Evolutionary conservation across 257 asterid species (phyloP), one percentile per base, ranked within the genome.

Genomic region (Solanum chiquidenum): DNA sequence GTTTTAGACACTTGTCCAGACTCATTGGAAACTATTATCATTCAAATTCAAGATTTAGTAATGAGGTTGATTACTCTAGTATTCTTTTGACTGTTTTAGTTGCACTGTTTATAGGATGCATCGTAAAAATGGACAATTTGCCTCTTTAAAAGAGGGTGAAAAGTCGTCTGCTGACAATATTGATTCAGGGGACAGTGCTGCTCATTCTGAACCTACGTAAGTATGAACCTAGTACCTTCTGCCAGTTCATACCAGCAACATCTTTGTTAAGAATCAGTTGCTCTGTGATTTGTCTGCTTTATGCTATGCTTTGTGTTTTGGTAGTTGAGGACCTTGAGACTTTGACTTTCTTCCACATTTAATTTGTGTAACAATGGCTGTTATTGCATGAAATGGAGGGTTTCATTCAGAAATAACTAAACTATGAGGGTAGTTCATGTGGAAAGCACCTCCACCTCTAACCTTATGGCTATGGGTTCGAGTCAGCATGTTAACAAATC

Each of bases 81-180:
- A 37, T 4, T 13, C 85, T 55, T 33, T 25, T 74, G 12, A 79
- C 87, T 82, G 85, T 14, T 62, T 89, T 80, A 80, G 34, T 86
- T 84, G 49, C 83, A 44, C 74, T 79, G 66, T 27, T 44, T 69
- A 35, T 88, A 91, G 95, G 94, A 91, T 93, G 93, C 93, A 86
- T 87, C 91, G 93, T 31, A 91, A 71, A 86, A 91, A 91, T 82
- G 93, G 93, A 37, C 94, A 92, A 71, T 92, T 92, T 91, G 93
- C 93, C n/a, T 91, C 93, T 88, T 87, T 76, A 58, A 89, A 91
- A 55, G 92, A 88, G 86, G 49, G 42, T 60, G 85, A 87, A 55
- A 76, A 89, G 82, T 68, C 84, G 38, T 16, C 62, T 27, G 83
- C 86, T 79, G 94, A 88, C 27, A 89, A 77, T 87, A 86, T 88